A percentile compares a stretch with the other conserved stretches of the same genome.
These are phyloP conservation scores for Coniochaeta sp. DNA, from an alignment of 2,329 filamentous ascomycete species.

Conservation along the genomic window DNA sequence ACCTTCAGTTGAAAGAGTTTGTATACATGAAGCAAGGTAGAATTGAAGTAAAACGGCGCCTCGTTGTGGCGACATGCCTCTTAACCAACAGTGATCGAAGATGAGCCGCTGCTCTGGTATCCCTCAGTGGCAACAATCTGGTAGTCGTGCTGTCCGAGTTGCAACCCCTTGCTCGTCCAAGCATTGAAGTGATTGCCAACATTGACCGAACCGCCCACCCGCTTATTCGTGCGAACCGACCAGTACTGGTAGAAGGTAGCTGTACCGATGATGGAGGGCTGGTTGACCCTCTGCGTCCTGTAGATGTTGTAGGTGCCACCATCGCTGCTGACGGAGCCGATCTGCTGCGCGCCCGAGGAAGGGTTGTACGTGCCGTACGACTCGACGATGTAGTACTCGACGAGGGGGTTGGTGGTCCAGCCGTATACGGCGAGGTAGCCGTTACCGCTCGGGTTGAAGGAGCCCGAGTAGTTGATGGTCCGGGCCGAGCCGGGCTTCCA, in stretches of 20 bases:
- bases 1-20: neutral
- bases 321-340: conserved; percentile 32
- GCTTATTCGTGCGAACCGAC: conserved; percentile 38
- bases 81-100: conserved; percentile 12
- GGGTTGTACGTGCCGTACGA: conserved; percentile 10
- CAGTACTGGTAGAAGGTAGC: conserved; percentile 48
- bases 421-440: conserved; percentile 36
- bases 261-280: conserved; percentile 45
- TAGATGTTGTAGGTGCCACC: conserved; percentile 47
- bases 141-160: conserved; percentile 43
- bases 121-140: conserved; percentile 44
- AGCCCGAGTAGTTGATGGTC: conserved; percentile 40
- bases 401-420: conserved; percentile 23
- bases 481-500: conserved; percentile 37
- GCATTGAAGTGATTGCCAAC: conserved; percentile 45
- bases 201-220: conserved; percentile 43
- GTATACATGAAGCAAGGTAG: neutral
- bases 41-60: neutral
- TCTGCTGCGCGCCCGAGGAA: conserved; percentile 7
- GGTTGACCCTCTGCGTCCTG: conserved; percentile 37
- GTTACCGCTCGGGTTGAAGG: conserved; percentile 40
- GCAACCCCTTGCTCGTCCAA: conserved; percentile 40
- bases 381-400: conserved; percentile 23
- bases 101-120: conserved; percentile 25
- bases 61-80: neutral